Conservation (phyloP, 1,284 basidiomycete genomes). For the Ceratobasidium sp. region DNA sequence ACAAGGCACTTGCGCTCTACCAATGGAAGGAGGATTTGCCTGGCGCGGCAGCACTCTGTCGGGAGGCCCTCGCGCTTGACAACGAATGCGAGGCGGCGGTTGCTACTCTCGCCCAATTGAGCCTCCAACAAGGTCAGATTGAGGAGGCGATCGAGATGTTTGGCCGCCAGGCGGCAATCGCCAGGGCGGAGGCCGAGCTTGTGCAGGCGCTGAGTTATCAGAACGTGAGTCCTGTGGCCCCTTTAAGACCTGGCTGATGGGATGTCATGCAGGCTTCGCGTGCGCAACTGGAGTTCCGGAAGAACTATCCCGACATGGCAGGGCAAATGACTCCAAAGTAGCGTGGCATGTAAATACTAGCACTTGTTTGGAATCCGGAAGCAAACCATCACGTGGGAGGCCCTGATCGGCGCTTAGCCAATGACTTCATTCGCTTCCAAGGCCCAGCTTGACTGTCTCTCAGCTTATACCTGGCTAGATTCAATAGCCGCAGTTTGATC, state of each 20-base stretch:
- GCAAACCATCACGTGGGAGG: too few relatives aligned
- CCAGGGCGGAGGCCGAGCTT: constrained; percentile 91
- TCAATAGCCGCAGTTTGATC: too few relatives aligned
- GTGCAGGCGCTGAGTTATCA: constrained; percentile 89
- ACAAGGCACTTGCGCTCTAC: constrained; percentile 95
- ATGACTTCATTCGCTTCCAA: too few relatives aligned
- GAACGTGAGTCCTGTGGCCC: constrained; percentile 64
- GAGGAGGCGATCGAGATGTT: constrained; percentile 91
- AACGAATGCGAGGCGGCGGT: constrained; percentile 97
- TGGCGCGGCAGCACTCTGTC: constrained; percentile 86
- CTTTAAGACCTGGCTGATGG: constrained; percentile 19
- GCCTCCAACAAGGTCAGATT: constrained; percentile 91
- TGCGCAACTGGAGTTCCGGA: constrained; percentile 83
- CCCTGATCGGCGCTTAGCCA: too few relatives aligned
- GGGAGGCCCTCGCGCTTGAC: constrained; percentile 88
- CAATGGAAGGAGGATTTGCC: constrained; percentile 94
- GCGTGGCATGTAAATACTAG: constrained; percentile 2
- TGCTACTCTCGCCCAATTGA: constrained; percentile 94
- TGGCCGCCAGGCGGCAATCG: constrained; percentile 83
- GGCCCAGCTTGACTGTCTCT: too few relatives aligned
- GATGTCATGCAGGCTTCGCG: constrained; percentile 70
- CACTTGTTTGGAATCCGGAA: too few relatives aligned
- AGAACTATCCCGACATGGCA: constrained; percentile 84
- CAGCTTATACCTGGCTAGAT: too few relatives aligned
- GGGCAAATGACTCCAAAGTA: constrained; percentile 56